Evolutionary conservation across 805 yeast species (phyloP).

Genomic region (Starmerella asiatica): DNA sequence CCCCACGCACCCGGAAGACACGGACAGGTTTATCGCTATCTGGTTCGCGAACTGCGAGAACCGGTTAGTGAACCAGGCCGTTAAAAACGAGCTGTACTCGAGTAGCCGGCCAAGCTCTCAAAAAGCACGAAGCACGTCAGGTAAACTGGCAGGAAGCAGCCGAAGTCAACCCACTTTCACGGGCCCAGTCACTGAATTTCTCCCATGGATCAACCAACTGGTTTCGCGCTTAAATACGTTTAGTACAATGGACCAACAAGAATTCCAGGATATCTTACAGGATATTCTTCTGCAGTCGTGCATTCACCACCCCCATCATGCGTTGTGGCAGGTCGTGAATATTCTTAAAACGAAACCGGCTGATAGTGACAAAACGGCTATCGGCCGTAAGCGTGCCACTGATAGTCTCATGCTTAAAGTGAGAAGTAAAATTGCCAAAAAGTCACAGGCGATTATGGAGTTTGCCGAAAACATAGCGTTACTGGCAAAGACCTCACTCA

Average conservation of each 20-base stretch:
- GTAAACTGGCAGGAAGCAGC: not conserved
- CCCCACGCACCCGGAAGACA: slow-evolving; percentile 13
- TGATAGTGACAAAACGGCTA: not conserved
- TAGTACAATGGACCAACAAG: slow-evolving; percentile 32
- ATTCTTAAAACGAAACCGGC: slow-evolving; percentile 1
- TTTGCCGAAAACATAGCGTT: too few species aligned
- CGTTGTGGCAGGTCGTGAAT: slow-evolving; percentile 13
- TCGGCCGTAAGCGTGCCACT: not conserved
- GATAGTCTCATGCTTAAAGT: too few species aligned
- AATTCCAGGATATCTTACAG: slow-evolving; percentile 41
- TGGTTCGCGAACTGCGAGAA: slow-evolving; percentile 57
- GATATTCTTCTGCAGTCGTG: slow-evolving; percentile 1
- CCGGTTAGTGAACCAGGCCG: slow-evolving; percentile 32
- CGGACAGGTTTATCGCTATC: slow-evolving; percentile 49
- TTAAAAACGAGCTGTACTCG: slow-evolving; percentile 21
- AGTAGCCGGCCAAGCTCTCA: slow-evolving; percentile 2
- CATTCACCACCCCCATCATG: slow-evolving; percentile 12
- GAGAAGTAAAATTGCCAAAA: too few species aligned
- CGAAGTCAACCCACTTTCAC: not conserved
- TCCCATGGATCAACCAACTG: slow-evolving; percentile 74
- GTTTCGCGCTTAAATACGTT: slow-evolving; percentile 43
- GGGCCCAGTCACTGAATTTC: slow-evolving; percentile 48
- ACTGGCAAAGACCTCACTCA: too few species aligned
- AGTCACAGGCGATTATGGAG: too few species aligned
- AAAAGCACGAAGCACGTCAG: not conserved